Evolutionary conservation across 306 rosid species (phyloP).

Genomic region (Biancaea sappan): DNA sequence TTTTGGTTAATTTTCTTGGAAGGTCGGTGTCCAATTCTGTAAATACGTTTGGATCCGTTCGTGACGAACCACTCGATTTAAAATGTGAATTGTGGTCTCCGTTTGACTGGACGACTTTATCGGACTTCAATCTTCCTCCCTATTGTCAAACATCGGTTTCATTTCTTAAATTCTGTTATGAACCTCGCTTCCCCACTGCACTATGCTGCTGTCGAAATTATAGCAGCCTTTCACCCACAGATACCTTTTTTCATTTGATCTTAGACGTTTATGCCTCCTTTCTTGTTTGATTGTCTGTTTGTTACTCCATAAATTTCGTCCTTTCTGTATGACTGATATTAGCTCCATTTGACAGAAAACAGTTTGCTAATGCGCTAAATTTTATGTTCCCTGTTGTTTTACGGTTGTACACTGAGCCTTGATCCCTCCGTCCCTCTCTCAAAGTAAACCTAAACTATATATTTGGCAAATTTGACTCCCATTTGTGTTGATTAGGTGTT

Average conservation of each 20-base stretch:
- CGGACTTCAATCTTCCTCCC: conserved; percentile 18
- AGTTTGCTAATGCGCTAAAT: neutral
- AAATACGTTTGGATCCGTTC: conserved; percentile 5
- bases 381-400: neutral
- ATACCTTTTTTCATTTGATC: neutral
- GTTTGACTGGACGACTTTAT: conserved; percentile 18
- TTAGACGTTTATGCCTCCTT: neutral
- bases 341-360: neutral
- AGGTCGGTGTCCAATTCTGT: neutral
- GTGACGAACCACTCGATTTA: neutral
- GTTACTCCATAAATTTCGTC: neutral
- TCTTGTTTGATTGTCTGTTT: neutral
- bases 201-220: neutral
- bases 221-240: neutral
- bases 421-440: neutral
- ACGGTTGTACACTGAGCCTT: neutral
- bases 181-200: neutral
- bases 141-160: neutral
- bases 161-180: neutral
- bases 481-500: conserved; percentile 58
- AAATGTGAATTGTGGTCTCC: neutral
- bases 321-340: neutral
- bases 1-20: neutral
- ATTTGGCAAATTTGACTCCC: neutral
- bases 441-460: neutral